Base-by-base conservation (phyloP, 2,329 filamentous ascomycete species). In the Fusarium udum region DNA sequence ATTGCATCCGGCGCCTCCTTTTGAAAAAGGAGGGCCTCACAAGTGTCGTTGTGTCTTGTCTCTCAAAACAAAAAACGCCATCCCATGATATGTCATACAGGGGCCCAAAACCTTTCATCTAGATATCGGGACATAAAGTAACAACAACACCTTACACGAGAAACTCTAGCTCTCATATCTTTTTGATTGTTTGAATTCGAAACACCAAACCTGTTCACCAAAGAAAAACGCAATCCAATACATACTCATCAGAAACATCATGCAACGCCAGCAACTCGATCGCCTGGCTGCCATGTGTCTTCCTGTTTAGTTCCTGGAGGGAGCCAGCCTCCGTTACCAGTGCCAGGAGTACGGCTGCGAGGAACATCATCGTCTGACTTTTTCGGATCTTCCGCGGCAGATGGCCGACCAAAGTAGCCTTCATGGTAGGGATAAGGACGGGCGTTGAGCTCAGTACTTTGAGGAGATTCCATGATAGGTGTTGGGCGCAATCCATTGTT, bases 271-370 rank as follows among this genome's bases (percentile, higher is more conserved):
- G 77, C 77, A 26, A 73, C 61, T 22, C 79, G 78, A 63, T 85
- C 84, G 16, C 83, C 80, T 9, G 78, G 67, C 24, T 83, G 81
- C 95, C 95, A 97, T 5, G 93, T 97, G 58, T 94, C 92, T 80
- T 97, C 93, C 80, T 95, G 93, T 79, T 90, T 95, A 4, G 94
- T 97, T 13, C 94, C 93, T 0, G 92, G 92, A 24, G 92, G 89
- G 66, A 97, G 83, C 90, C 93, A 95, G n/a, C 83, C 83, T 16
- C 66, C 73, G 10, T 73, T 76, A 28, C 64, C 87, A 76, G 85
- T 87, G 22, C 84, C 85, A 52, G 73, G 71, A 28, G 69, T 73
- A 22, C 87, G 84, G 26, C 81, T 80, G 42, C 84, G 81, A 6
- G 82, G 80, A 67, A 77, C 80, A 28, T 81, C 81, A 46, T 89